Evolutionary conservation across 2,329 filamentous ascomycete species (phyloP), one percentile per base, ranked within the genome.

Genomic region (Cytospora paraplurivora): DNA sequence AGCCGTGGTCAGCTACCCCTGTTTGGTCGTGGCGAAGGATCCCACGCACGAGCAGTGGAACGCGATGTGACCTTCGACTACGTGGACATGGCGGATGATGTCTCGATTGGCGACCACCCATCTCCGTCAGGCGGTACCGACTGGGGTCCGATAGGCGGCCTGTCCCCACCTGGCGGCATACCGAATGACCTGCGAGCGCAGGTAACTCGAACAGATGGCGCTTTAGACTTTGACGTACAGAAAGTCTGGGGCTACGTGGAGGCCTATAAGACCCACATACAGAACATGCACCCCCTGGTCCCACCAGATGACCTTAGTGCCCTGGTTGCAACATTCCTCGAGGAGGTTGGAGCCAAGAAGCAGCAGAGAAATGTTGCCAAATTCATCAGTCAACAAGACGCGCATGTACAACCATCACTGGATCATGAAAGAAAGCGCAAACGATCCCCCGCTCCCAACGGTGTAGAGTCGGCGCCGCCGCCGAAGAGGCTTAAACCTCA

Each of bases 1-100:
- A 82, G 82, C 62, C 85, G 92, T 35, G 92, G 92, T 1, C 76
- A 91, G 7, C 79, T 96, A 49, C 86, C 90, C 32, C 79, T 94
- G 1, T 93, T 90, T 75, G 92, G 92, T 1, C 85, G 88, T 65
- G 93, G 93, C 4, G 92, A 96, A 75, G 91, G 90, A 37, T 79
- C 83, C 33, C 87, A 88, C 69, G 79, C 81, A 32, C 83, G 84
- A 52, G 79, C 84, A 32, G 78, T 75, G 8, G 76, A 80, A 37
- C 78, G 76, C 62, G 77, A 80, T 44, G 71, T 73, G n/a, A 71
- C 73, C 37, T 71, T 73, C 47, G 75, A 79, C 21, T 68, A 78
- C 50, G 78, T 71, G n/a, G 79, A 79, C 35, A 76, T 78, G 59
- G 72, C 74, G 12, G 79, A 82, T 55, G 83, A 85, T 52, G 73